Conservation (phyloP, 2,329 filamentous ascomycete genomes). For the Epichloe gansuensis region DNA sequence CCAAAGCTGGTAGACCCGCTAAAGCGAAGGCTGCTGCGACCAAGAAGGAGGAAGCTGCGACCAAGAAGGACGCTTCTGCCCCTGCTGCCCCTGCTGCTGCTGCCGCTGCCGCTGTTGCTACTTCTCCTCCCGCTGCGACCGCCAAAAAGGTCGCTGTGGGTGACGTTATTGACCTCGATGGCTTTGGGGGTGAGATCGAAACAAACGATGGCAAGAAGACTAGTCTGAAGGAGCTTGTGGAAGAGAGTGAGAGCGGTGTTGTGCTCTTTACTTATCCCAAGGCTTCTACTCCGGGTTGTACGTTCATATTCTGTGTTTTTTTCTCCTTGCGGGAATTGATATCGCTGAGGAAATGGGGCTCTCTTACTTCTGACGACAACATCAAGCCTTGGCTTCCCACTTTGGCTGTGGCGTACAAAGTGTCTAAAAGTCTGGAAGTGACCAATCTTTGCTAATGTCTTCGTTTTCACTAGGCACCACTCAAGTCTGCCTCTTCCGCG, state of each 20-base stretch:
- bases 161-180: constrained; percentile 42
- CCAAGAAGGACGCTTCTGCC: constrained; percentile 14
- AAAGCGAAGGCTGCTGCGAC: constrained; percentile 17
- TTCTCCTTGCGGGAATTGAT: neutral
- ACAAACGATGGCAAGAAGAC: constrained; percentile 75
- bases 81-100: neutral
- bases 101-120: neutral
- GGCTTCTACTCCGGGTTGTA: constrained; percentile 90
- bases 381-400: too few species aligned
- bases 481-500: constrained; percentile 88
- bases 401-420: too few species aligned
- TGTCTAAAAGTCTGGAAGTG: too few species aligned
- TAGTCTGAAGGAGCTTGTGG: constrained; percentile 67
- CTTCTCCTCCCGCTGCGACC: constrained; percentile 11
- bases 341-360: constrained; percentile 3
- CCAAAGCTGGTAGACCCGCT: constrained; percentile 26
- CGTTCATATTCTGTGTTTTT: constrained; percentile 25
- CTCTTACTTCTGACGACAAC: too few species aligned
- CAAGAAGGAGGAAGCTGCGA: constrained; percentile 13
- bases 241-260: constrained; percentile 73
- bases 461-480: constrained; percentile 57
- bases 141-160: constrained; percentile 39
- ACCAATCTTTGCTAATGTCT: neutral
- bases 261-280: constrained; percentile 94
- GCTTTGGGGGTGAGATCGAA: constrained; percentile 61